phyloP scores from a whole-genome alignment of 2,329 filamentous ascomycete species.

The Cytospora leucostoma region DNA sequence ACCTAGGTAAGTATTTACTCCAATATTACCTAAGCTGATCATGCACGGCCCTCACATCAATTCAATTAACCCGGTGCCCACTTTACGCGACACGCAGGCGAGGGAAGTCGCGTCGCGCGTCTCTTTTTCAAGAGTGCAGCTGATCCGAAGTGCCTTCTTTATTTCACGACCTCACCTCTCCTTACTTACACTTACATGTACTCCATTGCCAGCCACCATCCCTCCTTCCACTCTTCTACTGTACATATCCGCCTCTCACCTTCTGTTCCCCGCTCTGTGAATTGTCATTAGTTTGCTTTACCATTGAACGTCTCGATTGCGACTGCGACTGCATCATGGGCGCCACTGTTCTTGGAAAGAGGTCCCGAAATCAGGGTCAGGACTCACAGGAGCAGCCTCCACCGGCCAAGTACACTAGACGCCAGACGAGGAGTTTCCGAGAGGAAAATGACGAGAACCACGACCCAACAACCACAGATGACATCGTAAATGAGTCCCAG shows the following conservation, averaged over 20 bases:
- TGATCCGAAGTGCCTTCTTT: conserved; percentile 2
- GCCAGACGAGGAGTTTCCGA: conserved; percentile 41
- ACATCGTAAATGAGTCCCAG: conserved; percentile 45
- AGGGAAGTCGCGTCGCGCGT: conserved; percentile 10
- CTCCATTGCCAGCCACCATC: not conserved
- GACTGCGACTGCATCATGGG: conserved; percentile 31
- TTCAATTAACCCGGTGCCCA: not conserved
- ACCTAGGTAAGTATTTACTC: not conserved
- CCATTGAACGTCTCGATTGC: conserved; percentile 6
- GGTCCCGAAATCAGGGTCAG: conserved; percentile 30
- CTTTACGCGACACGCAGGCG: conserved; percentile 2
- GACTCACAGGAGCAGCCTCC: conserved; percentile 36
- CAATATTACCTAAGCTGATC: not conserved
- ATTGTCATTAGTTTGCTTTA: not conserved
- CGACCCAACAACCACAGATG: conserved; percentile 50
- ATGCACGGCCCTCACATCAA: not conserved
- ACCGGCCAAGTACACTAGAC: conserved; percentile 48
- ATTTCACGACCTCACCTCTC: not conserved
- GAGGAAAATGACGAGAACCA: conserved; percentile 67
- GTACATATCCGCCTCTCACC: conserved; percentile 8
- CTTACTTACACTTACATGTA: conserved; percentile 4
- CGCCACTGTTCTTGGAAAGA: conserved; percentile 36
- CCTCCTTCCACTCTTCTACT: conserved; percentile 7
- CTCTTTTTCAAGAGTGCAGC: not conserved
- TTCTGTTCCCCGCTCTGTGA: conserved; percentile 17